Evolutionary conservation across 2,329 filamentous ascomycete genomes (phyloP), one percentile per base, ranked within the genome.

Genomic region (Ophiostoma ips): DNA sequence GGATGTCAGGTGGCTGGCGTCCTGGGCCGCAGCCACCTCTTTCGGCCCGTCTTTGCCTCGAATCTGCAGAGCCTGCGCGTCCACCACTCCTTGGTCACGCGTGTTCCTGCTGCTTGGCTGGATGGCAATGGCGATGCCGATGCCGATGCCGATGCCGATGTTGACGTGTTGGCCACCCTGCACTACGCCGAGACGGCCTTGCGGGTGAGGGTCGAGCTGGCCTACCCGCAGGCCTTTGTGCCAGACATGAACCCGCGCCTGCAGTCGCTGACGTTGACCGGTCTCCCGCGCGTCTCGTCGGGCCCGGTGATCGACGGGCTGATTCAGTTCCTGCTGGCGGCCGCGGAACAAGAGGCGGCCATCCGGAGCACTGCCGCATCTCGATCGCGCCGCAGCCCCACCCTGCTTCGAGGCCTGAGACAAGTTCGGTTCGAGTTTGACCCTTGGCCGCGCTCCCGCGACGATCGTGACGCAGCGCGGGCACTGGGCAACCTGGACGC

Each of bases 51-150:
- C 0, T 62, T 73, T 47, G 75, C 73, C 1, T 70, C 72, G 1
- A 75, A 75, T 54, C 63, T 81, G 5, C 69, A 71, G 31, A 64
- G 64, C 1, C 61, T 81, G 2, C 69, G 72, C 12, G 63, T 79
- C 6, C 78, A 82, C 48, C 78, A 82, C 58, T 81, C 77, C 0
- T 55, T 80, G 2, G 68, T 81, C 6, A 82, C 78, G 0, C 68
- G 70, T 37, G 65, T 76, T 9, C 72, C 71, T 2, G 71, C 69
- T n/a, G n/a, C n/a, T n/a, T n/a, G n/a, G n/a, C 31, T 34, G 31
- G 0, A 54, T 78, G n/a, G n/a, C n/a, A n/a, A n/a, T n/a, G n/a
- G n/a, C 4, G 53, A 64, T 5, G 60, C 65, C 8, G 61, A 65
- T 1, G 62, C 61, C 10, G 56, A 71, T 8, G 12, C 7, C 38